phyloP scores from a whole-genome alignment of 139 green algal genomes.

The Medakamo hakoo region DNA sequence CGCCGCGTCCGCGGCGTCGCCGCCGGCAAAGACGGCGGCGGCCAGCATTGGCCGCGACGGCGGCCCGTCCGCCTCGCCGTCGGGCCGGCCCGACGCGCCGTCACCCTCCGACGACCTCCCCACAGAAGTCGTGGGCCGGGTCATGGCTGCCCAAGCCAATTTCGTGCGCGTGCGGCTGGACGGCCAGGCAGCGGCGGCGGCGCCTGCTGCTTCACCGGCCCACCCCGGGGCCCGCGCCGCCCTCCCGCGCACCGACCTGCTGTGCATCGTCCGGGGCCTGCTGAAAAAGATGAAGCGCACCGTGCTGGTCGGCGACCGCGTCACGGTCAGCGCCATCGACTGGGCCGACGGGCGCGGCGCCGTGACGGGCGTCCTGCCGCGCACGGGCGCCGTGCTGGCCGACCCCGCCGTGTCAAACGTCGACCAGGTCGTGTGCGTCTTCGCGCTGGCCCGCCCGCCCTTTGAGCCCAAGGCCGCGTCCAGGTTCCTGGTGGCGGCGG shows the following conservation, averaged over 20 bases:
- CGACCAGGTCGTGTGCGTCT: constrained; percentile 76
- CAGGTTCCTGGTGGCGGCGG: constrained; percentile 74
- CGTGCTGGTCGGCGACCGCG: constrained; percentile 77
- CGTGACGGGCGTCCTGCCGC: constrained; percentile 54
- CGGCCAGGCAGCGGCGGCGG: neutral
- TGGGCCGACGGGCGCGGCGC: constrained; percentile 47
- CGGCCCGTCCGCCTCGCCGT: too few species aligned
- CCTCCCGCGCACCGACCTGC: constrained; percentile 20
- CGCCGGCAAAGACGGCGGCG: too few species aligned
- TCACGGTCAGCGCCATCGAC: constrained; percentile 62
- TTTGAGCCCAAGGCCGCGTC: constrained; percentile 60
- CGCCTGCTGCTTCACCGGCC: too few species aligned
- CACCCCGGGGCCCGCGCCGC: too few species aligned
- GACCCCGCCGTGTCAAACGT: constrained; percentile 86
- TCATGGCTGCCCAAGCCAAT: constrained; percentile 65
- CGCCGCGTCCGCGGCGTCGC: too few species aligned
- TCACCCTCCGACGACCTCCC: neutral
- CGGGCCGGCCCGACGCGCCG: neutral
- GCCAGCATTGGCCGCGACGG: too few species aligned
- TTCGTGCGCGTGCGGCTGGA: constrained; percentile 49
- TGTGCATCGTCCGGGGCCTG: constrained; percentile 68
- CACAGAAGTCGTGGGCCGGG: too few species aligned
- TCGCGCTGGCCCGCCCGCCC: constrained; percentile 55
- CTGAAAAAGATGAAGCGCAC: constrained; percentile 78
- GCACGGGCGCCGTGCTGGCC: constrained; percentile 37